Evolutionary conservation across 257 asterid species (phyloP), one percentile per base, ranked within the genome.

Genomic region (Ocimum tenuiflorum): DNA sequence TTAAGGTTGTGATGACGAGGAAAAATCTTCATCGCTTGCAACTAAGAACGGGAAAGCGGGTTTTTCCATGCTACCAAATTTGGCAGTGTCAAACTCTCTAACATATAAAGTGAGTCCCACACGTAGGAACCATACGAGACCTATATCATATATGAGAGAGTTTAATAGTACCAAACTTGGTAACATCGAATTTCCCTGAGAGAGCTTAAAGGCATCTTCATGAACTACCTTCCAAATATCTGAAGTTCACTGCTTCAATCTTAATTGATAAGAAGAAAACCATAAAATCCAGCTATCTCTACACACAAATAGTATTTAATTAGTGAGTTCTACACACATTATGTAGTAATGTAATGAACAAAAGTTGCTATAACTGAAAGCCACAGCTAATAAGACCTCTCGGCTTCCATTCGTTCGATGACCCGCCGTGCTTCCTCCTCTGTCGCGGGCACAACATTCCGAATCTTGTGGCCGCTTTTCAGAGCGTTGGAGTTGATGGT

Each of bases 381-480:
- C 47, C 67, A 17, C 48, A 17, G 3, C 63, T 68, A 41, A 20
- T 61, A 77, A 36, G 77, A 78, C 59, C 75, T 81, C 79, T 88
- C 96, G 22, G 95, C 96, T 63, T 89, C 95, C 76, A 91, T 82
- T 4, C 91, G 88, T 48, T 86, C 96, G 23, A 88, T 85, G 66
- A 89, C 86, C 13, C 92, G 88, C 1, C 81, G 76, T 18, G 91
- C 96, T 78, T 91, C 95, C 82, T 86, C 95, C 67, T 91, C 95
- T 1, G 92, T 88, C n/a, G 88, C 83, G 0, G 98, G 95, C 42
- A 91, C 95, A 3, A 88, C 98, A 20, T 83, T 88, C 19, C 95
- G 82, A 27, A 91, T 80, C 70, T 63, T 81, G 49, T 39, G 76
- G 17, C 89, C 84, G 33, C 77, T 74, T 65, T 45, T 77, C 64